Conservation (phyloP, 73 alveolate genomes). For the Paramecium primaurelia region DNA sequence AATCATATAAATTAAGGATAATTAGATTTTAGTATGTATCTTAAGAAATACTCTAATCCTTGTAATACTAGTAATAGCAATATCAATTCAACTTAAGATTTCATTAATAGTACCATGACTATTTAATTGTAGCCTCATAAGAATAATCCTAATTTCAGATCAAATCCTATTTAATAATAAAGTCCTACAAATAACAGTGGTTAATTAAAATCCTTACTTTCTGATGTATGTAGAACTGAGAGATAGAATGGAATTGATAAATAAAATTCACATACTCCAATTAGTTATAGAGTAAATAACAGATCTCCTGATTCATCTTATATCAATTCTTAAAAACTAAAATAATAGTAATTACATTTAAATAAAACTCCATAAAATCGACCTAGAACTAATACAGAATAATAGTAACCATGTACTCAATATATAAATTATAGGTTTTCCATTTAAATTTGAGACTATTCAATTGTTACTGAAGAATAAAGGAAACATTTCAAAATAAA, state of each 20-base stretch:
- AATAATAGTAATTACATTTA: not conserved
- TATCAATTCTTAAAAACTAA: not conserved
- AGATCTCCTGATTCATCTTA: slow-evolving; percentile 24
- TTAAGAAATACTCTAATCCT: not conserved
- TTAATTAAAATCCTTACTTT: not conserved
- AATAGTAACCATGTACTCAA: not conserved
- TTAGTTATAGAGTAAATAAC: not conserved
- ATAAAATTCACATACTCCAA: not conserved
- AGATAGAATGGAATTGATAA: not conserved
- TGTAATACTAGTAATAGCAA: not conserved
- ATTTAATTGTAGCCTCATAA: slow-evolving; percentile 7
- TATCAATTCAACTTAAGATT: not conserved
- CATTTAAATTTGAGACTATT: not conserved
- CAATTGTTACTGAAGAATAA: not conserved
- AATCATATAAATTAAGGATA: not conserved
- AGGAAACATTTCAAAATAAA: not conserved
- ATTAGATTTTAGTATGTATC: not conserved
- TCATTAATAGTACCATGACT: not conserved
- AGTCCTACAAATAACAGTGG: not conserved
- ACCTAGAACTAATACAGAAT: not conserved
- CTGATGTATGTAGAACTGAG: not conserved
- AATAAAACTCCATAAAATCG: not conserved
- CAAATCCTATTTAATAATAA: not conserved
- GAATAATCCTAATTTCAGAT: not conserved
- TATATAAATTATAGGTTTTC: not conserved